Base-by-base conservation (phyloP, 805 yeast species). In the Teunomyces barrocoloradensis region DNA sequence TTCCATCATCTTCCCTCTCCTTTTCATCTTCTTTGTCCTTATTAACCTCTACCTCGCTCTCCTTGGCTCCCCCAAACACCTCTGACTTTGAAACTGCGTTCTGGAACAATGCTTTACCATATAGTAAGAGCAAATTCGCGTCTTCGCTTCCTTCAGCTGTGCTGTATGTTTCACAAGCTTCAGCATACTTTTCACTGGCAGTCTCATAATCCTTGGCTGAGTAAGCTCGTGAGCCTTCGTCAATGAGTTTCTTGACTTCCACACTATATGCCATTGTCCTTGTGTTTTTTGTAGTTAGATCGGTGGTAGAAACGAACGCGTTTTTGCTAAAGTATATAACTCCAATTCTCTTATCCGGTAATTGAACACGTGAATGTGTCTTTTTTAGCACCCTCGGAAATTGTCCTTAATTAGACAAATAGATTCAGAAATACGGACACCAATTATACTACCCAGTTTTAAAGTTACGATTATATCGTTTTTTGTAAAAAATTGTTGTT, bases 41-140 rank as follows among this genome's bases (percentile, higher is more conserved):
- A 17, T 57, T 58, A 5, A 57, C 58, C 7, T 55, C 61, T 5
- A 52, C 68, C 2, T 53, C 63, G 46, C 57, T 51, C 54, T 28
- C 77, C 45, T 51, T 62, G 53, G 55, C 49, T 7, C 66, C 85
- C 10, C 96, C 96, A 50, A 91, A 75, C 3, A 91, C 85, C 38
- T 85, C 91, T 2, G 89, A 82, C 39, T 79, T 84, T 15, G 80
- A 69, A 6, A 88, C 86, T 0, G 91, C 97, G 33, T 80, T 78
- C 52, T 84, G 86, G 66, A 85, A 90, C 32, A 91, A 65, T 0
- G 96, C 82, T 61, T 83, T 82, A 2, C 96, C 97, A 54, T 90
- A 90, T 35, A 86, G 64, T 53, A 77, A 81, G 57, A 90, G 70
- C 54, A 89, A 73, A 51, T 87, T 87, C 4, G 94, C 85, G 53